Evolutionary conservation across 2,329 filamentous ascomycete genomes (phyloP), one percentile per base, ranked within the genome.

Genomic region (Fusarium palustre): DNA sequence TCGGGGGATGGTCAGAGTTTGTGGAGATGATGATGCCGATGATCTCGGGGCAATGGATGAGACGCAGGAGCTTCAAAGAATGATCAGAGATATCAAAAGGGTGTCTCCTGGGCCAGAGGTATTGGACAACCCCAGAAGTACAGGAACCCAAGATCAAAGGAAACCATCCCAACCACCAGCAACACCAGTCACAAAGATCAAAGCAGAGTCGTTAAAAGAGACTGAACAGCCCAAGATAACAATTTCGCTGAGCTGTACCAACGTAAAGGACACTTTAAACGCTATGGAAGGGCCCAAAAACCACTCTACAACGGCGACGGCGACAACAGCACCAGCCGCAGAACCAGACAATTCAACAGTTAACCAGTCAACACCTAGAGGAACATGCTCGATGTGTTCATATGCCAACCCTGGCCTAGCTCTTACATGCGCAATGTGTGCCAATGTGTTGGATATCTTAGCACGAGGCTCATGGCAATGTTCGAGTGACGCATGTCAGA

Each of bases 1-100:
- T 0, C 83, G 86, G 22, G 85, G 86, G 15, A 84, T 97, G 84
- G 81, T 95, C 64, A 91, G 88, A 71, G 88, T 96, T 2, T 96
- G 93, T 75, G 90, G 90, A 65, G 90, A 91, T 45, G 91, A 93
- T 83, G 56, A 82, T 38, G 74, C 73, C 4, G 84, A 86, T 38
- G 88, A 91, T 46, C 66, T 73, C 5, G 76, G 70, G 9, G 80
- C 77, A 7, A 74, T 55, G 25, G 74, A 75, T 20, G 80, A 97
- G 78, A 81, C 93, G 71, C 82, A 85, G 16, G 92, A 97, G 77
- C 81, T 96, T 53, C 85, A 85, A 54, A 82, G 81, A 20, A 74
- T 80, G 52, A 76, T 81, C 25, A 63, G 70, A 30, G 56, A 63
- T 42, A 62, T 75, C 25, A 78, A 76, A 36, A 61, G 50, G 24